Conservation (phyloP, 2,329 filamentous ascomycete species). For the Clonostachys sp. region DNA sequence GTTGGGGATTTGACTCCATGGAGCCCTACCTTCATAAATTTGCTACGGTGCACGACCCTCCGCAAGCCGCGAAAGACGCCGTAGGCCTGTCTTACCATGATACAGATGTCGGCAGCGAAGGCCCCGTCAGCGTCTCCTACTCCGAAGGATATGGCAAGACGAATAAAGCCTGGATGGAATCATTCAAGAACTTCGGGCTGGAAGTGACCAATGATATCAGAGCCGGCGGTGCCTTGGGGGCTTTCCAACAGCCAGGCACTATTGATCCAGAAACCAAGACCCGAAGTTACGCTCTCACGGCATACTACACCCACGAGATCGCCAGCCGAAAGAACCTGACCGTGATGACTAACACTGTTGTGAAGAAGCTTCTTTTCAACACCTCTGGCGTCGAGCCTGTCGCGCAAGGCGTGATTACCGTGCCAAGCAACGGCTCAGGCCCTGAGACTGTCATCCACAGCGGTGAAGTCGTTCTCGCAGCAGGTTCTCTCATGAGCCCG, state of each 20-base stretch:
- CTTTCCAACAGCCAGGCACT: slow-evolving; percentile 21
- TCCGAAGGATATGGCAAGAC: slow-evolving; percentile 20
- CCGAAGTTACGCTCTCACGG: slow-evolving; percentile 22
- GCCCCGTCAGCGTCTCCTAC: slow-evolving; percentile 29
- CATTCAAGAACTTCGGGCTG: slow-evolving; percentile 24
- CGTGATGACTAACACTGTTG: slow-evolving; percentile 23
- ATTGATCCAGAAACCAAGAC: slow-evolving; percentile 21
- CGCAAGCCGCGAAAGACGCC: slow-evolving; percentile 14
- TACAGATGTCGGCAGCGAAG: slow-evolving; percentile 19
- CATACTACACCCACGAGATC: slow-evolving; percentile 24
- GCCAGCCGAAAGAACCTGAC: slow-evolving; percentile 22
- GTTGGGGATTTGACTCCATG: slow-evolving; percentile 20
- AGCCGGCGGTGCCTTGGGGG: slow-evolving; percentile 18
- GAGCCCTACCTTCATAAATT: slow-evolving; percentile 27
- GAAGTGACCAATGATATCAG: slow-evolving; percentile 23
- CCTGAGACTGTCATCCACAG: slow-evolving; percentile 18
- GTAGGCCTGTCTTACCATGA: slow-evolving; percentile 23
- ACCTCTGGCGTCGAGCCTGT: slow-evolving; percentile 8
- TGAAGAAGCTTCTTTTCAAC: slow-evolving; percentile 22
- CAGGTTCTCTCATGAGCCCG: slow-evolving; percentile 33
- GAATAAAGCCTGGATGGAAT: slow-evolving; percentile 28
- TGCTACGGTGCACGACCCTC: slow-evolving; percentile 18
- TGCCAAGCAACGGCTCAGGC: slow-evolving; percentile 7
- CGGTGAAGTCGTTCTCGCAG: slow-evolving; percentile 34
- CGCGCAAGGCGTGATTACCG: slow-evolving; percentile 24